phyloP scores from a whole-genome alignment of 148 eudicot species.

The Linanthus parryae region DNA sequence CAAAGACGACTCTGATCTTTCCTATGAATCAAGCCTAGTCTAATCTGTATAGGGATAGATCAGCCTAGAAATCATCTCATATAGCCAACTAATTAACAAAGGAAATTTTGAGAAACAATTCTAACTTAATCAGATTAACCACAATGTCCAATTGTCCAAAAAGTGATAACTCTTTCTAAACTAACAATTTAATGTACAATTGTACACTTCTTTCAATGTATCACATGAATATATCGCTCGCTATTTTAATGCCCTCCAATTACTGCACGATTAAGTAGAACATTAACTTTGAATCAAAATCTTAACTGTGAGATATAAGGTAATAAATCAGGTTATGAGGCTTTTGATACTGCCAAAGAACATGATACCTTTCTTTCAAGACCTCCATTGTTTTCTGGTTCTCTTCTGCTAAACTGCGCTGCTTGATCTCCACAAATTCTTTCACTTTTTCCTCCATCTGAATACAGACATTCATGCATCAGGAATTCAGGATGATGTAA shows the following conservation, averaged over 20 bases:
- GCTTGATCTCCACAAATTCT: slow-evolving; percentile 96
- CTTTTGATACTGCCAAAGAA: slow-evolving; percentile 2
- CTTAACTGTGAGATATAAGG: too few species aligned
- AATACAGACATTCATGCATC: slow-evolving; percentile 5
- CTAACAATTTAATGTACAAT: not conserved
- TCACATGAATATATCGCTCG: too few species aligned
- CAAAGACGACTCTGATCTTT: too few species aligned
- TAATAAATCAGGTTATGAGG: too few species aligned
- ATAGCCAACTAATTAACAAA: too few species aligned
- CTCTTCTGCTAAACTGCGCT: slow-evolving; percentile 98
- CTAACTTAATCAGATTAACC: not conserved
- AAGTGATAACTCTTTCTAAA: not conserved
- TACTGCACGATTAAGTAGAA: too few species aligned
- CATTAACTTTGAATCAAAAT: too few species aligned
- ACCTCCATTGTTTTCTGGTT: slow-evolving; percentile 91
- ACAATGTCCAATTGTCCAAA: not conserved
- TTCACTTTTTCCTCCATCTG: slow-evolving; percentile 99
- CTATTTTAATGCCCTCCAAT: too few species aligned
- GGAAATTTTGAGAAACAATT: not conserved
- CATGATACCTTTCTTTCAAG: slow-evolving; percentile 74
- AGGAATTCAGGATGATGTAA: not conserved
- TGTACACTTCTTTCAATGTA: too few species aligned
- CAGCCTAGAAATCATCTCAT: too few species aligned
- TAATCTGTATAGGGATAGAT: too few species aligned
- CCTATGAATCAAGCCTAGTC: too few species aligned